A percentile compares a stretch with the other conserved stretches of the same genome.
These are phyloP conservation scores for Yarrowia bubula DNA, from an alignment of 805 yeast genomes.

Conservation along the genomic window DNA sequence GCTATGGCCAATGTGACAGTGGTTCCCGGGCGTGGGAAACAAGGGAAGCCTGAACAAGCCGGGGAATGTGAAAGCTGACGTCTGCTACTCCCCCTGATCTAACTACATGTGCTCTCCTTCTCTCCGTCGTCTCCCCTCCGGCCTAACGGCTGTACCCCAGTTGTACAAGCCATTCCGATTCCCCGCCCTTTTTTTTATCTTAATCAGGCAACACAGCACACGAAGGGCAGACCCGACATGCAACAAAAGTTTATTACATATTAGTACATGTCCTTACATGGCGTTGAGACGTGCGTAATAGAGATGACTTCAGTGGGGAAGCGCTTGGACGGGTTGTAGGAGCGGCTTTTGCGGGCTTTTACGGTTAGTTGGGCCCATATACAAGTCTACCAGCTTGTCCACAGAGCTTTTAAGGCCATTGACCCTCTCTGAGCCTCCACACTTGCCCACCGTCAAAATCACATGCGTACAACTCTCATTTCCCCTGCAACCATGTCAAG, in stretches of 20 bases:
- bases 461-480: conserved; percentile 4
- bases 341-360: too few species aligned
- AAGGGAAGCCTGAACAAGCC: neutral
- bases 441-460: neutral
- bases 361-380: too few species aligned
- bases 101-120: neutral
- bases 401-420: neutral
- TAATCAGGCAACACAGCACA: conserved; percentile 21
- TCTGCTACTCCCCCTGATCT: too few species aligned
- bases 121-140: conserved; percentile 1
- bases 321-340: too few species aligned
- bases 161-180: conserved; percentile 1
- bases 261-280: conserved; percentile 26
- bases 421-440: neutral
- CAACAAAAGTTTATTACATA: conserved; percentile 15
- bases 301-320: neutral
- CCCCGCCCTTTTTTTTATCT: conserved; percentile 19
- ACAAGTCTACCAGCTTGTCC: too few species aligned
- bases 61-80: neutral
- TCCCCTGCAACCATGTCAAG: conserved; percentile 10
- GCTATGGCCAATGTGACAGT: neutral
- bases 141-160: conserved; percentile 27
- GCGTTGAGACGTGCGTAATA: neutral
- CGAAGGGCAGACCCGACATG: conserved; percentile 9
- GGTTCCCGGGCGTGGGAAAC: neutral